These are phyloP conservation scores for Sugiyamaella xylanicola DNA, from an alignment of 1,139 yeast species.

Conservation along the genomic window DNA sequence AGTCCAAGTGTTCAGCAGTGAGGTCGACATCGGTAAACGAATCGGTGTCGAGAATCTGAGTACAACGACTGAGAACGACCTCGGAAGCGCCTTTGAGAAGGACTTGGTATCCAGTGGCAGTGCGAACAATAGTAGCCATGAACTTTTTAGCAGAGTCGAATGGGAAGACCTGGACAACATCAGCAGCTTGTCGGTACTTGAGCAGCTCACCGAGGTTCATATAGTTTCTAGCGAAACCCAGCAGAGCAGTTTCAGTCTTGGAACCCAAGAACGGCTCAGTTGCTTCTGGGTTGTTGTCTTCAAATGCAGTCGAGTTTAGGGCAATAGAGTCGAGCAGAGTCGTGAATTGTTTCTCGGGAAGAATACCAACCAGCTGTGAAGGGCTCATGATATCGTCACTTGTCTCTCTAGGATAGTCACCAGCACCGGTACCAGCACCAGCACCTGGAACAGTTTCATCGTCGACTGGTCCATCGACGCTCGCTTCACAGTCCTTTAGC, in stretches of 20 bases:
- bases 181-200: conserved; percentile 45
- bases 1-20: conserved; percentile 41
- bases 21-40: conserved; percentile 41
- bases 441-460: conserved; percentile 20
- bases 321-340: conserved; percentile 63
- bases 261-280: conserved; percentile 72
- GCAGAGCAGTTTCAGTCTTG: conserved; percentile 89
- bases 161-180: conserved; percentile 73
- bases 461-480: conserved; percentile 34
- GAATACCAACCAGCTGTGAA: conserved; percentile 40
- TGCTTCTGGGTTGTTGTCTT: conserved; percentile 46
- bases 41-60: conserved; percentile 30
- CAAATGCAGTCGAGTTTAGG: conserved; percentile 88
- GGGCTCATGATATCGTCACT: conserved; percentile 26
- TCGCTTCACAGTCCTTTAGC: conserved; percentile 41
- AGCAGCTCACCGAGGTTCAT: conserved; percentile 52
- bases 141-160: conserved; percentile 93
- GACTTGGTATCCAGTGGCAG: conserved; percentile 52
- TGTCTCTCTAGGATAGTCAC: no score
- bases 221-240: conserved; percentile 64
- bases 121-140: conserved; percentile 75
- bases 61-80: conserved; percentile 66
- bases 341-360: conserved; percentile 42
- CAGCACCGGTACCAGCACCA: no score
- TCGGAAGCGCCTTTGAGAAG: conserved; percentile 95